A percentile compares a stretch with the other conserved stretches of the same genome.
These are phyloP conservation scores for Populus hybrid DNA, from an alignment of 441 rosid species.

Conservation along the genomic window DNA sequence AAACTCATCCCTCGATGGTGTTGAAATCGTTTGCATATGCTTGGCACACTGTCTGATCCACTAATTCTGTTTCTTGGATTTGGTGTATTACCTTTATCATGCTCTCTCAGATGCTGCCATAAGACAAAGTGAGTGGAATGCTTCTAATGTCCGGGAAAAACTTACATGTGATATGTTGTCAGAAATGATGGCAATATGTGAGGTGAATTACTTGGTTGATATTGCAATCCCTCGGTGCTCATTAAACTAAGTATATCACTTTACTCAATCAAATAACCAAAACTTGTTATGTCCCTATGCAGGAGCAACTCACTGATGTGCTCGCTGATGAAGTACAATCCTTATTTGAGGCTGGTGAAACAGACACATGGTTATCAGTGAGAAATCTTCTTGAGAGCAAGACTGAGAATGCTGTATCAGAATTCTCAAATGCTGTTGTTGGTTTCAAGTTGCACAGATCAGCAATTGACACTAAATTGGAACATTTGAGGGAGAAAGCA, in stretches of 20 bases:
- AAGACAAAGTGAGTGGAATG: conserved; percentile 66
- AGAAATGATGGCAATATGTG: conserved; percentile 46
- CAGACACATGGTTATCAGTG: conserved; percentile 70
- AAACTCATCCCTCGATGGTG: neutral
- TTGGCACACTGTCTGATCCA: neutral
- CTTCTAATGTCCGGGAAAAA: conserved; percentile 58
- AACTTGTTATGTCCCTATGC: conserved; percentile 20
- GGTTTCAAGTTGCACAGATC: conserved; percentile 65
- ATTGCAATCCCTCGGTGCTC: neutral
- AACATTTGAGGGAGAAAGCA: conserved; percentile 49
- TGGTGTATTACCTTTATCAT: conserved; percentile 9
- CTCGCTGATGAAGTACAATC: conserved; percentile 58
- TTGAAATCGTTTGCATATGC: neutral
- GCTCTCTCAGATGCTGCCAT: conserved; percentile 56
- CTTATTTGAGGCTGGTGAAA: conserved; percentile 60
- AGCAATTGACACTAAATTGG: conserved; percentile 42
- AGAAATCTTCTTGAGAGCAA: conserved; percentile 67
- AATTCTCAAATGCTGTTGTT: conserved; percentile 45
- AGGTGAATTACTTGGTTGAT: conserved; percentile 40
- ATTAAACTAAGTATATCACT: neutral
- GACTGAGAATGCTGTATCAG: conserved; percentile 48
- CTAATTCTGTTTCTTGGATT: neutral
- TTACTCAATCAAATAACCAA: neutral
- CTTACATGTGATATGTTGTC: conserved; percentile 64
- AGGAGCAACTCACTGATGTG: conserved; percentile 59